Base-by-base conservation (phyloP, 257 asterid genomes). In the Handroanthus guayacan region DNA sequence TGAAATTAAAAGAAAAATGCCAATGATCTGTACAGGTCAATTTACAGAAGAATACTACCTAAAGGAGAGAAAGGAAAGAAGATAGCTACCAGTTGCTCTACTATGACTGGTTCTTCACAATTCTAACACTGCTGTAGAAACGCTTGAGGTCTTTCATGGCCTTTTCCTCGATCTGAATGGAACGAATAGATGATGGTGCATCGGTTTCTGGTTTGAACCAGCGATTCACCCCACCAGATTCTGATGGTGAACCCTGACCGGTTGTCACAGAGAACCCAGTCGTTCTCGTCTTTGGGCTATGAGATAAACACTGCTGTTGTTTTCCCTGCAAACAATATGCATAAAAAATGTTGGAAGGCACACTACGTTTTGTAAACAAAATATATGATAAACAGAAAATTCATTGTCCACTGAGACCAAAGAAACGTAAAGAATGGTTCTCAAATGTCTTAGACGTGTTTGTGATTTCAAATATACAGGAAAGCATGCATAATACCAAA, bases 71-170 rank as follows among this genome's bases (percentile, higher is more conserved):
- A 62, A 67, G 12, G 44, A 56, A 51, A 16, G 64, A 51, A 69
- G 10, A 64, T 18, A 10, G 50, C 50, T 58, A 74, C 80, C 1
- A 31, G 50, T 25, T 41, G 34, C 56, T 6, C 51, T 65, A 69
- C 81, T 74, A 88, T 3, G 96, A 89, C 50, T 86, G 97, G 86
- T 93, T 93, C 80, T 85, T 90, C 69, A 91, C 95, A 70, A 93
- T 86, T 83, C 86, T 90, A 61, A 91, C 98, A 10, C 81, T 89
- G 90, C 92, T 85, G 85, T 95, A 93, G 62, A 91, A 87, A 79
- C 97, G 97, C 84, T 87, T 91, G 37, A 95, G 90, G 78, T 95
- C 98, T 69, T 93, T 93, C 3, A 93, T 93, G 20, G 99, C 99
- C 86, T 75, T 88, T 83, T 95, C 99, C 87, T 95, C 97, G 11